These are phyloP conservation scores for Colletotrichum incanum DNA, from an alignment of 2,329 filamentous ascomycete genomes.

Conservation along the genomic window DNA sequence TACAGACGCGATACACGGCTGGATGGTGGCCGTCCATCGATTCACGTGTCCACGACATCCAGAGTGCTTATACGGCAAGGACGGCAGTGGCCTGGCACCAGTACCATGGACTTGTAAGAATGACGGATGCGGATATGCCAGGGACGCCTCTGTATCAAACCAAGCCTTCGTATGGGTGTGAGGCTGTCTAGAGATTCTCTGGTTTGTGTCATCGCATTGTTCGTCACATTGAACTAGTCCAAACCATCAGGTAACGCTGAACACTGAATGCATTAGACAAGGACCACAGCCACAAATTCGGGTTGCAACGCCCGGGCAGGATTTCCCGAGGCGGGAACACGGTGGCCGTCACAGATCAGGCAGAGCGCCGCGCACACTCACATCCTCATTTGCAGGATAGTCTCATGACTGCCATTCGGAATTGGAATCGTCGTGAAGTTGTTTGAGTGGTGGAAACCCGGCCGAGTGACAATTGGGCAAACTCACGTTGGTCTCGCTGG, in stretches of 20 bases:
- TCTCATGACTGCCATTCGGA: constrained; percentile 15
- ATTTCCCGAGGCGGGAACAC: constrained; percentile 1
- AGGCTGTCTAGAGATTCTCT: constrained; percentile 4
- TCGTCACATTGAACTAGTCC: constrained; percentile 31
- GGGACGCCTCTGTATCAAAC: constrained; percentile 3
- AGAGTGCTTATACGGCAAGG: constrained; percentile 7
- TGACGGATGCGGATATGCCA: constrained; percentile 32
- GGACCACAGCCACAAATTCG: constrained; percentile 15
- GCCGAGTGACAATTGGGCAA: neutral
- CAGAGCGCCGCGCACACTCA: neutral
- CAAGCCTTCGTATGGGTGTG: neutral
- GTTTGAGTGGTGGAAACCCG: neutral
- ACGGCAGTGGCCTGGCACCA: constrained; percentile 1
- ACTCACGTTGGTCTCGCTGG: neutral
- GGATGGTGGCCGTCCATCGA: neutral
- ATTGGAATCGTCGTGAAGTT: neutral
- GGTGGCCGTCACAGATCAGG: constrained; percentile 8
- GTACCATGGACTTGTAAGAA: constrained; percentile 15
- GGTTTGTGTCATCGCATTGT: constrained; percentile 17
- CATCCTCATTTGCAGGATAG: neutral
- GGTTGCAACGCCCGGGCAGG: constrained; percentile 1
- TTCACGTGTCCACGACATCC: neutral
- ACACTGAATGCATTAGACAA: constrained; percentile 6
- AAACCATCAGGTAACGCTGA: constrained; percentile 11
- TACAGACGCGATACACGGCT: neutral